phyloP scores from a whole-genome alignment of 495 filamentous ascomycete genomes.

The Cercophora samala region DNA sequence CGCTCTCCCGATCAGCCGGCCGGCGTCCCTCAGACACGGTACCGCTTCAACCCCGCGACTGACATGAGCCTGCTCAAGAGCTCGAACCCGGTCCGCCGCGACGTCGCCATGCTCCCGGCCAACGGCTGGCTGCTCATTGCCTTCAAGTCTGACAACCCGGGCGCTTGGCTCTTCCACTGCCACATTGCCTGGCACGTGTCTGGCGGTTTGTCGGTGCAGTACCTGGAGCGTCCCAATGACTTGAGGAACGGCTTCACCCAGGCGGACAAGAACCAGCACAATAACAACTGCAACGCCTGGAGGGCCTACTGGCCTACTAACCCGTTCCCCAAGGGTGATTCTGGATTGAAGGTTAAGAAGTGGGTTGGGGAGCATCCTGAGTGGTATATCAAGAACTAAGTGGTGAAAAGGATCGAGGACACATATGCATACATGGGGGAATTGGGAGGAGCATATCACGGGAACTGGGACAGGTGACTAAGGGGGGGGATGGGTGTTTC shows the following conservation, averaged over 20 bases:
- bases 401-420: not conserved
- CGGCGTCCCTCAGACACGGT: conserved; percentile 16
- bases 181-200: conserved; percentile 56
- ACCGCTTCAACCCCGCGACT: conserved; percentile 34
- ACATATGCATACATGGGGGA: not conserved
- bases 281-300: conserved; percentile 30
- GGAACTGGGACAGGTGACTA: not conserved
- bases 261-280: conserved; percentile 21
- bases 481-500: not conserved
- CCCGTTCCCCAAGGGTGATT: conserved; percentile 31
- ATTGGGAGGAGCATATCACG: not conserved
- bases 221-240: conserved; percentile 44
- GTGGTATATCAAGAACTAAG: conserved; percentile 9
- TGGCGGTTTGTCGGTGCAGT: conserved; percentile 47
- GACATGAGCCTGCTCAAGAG: conserved; percentile 35
- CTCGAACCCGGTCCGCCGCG: conserved; percentile 57
- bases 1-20: conserved; percentile 28
- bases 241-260: conserved; percentile 23
- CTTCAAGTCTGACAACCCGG: conserved; percentile 56
- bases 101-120: conserved; percentile 53
- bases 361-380: conserved; percentile 18
- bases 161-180: conserved; percentile 57
- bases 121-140: conserved; percentile 49
- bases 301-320: conserved; percentile 25
- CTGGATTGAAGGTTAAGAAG: conserved; percentile 23